Conservation (phyloP, 106 monocot species). For the Platanthera guangdongensis region DNA sequence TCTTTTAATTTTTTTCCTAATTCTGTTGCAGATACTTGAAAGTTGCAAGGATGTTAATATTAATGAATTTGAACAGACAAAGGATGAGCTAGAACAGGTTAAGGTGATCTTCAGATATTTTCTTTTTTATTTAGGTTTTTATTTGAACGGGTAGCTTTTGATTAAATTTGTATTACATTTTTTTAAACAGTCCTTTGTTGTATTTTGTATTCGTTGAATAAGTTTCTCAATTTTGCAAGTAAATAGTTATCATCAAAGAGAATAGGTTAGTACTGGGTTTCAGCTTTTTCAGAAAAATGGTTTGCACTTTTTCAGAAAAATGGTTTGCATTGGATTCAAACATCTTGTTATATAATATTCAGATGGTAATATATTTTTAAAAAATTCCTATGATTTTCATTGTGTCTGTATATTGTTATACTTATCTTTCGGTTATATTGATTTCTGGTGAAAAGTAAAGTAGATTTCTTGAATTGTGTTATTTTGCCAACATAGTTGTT, state of each 20-base stretch:
- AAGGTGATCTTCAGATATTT: constrained; percentile 26
- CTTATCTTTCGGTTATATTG: too few species aligned
- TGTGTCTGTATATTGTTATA: too few species aligned
- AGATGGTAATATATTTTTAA: too few species aligned
- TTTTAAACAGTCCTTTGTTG: background rate
- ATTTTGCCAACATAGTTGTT: too few species aligned
- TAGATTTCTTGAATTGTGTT: too few species aligned
- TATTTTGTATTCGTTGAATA: background rate
- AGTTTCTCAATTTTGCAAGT: background rate
- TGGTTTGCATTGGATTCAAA: background rate
- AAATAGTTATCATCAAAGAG: too few species aligned
- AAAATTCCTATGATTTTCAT: too few species aligned
- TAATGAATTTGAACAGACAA: constrained; percentile 48
- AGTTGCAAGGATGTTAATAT: constrained; percentile 40
- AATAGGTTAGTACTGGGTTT: too few species aligned
- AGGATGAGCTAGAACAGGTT: constrained; percentile 49
- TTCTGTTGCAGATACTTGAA: constrained; percentile 62
- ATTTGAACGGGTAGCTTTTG: too few species aligned
- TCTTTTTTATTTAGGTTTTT: background rate
- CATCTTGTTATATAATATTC: too few species aligned
- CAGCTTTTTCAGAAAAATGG: background rate
- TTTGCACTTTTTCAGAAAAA: background rate
- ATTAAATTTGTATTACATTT: background rate
- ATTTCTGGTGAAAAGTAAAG: too few species aligned
- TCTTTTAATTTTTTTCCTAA: constrained; percentile 2